Evolutionary conservation across 768 basidiomycete genomes (phyloP).

Genomic region (Mycena latifolia): DNA sequence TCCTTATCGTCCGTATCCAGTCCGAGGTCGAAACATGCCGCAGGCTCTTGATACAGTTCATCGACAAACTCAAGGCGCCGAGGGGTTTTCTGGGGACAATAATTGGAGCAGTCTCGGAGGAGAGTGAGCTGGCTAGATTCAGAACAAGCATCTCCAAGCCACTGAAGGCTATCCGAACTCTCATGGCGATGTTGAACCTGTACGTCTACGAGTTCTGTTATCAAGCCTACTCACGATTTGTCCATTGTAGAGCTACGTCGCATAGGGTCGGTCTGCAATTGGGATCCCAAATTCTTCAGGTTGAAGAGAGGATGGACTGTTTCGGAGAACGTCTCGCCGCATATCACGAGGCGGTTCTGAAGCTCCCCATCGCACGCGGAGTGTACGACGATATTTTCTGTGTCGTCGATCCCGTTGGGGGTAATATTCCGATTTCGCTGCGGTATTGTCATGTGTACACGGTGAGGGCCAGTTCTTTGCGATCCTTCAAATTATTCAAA

Average conservation of each 20-base stretch:
- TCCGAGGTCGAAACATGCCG: slow-evolving; percentile 2
- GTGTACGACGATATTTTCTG: slow-evolving; percentile 1
- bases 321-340: not conserved
- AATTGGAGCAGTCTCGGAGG: not conserved
- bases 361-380: not conserved
- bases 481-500: not conserved
- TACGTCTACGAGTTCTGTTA: not conserved
- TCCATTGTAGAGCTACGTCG: not conserved
- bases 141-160: not conserved
- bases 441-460: slow-evolving; percentile 3
- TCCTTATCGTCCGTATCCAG: not conserved
- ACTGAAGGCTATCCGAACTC: not conserved
- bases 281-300: not conserved
- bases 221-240: too few relatives aligned
- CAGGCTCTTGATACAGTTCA: not conserved
- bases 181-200: not conserved
- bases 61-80: not conserved
- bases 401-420: slow-evolving; percentile 2
- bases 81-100: not conserved
- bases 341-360: not conserved
- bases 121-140: slow-evolving; percentile 1
- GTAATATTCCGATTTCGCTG: slow-evolving; percentile 7
- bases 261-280: not conserved
- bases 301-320: not conserved
- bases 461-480: not conserved